These are phyloP conservation scores for Hibiscus tridactylites DNA, from an alignment of 345 rosid genomes.

Conservation along the genomic window DNA sequence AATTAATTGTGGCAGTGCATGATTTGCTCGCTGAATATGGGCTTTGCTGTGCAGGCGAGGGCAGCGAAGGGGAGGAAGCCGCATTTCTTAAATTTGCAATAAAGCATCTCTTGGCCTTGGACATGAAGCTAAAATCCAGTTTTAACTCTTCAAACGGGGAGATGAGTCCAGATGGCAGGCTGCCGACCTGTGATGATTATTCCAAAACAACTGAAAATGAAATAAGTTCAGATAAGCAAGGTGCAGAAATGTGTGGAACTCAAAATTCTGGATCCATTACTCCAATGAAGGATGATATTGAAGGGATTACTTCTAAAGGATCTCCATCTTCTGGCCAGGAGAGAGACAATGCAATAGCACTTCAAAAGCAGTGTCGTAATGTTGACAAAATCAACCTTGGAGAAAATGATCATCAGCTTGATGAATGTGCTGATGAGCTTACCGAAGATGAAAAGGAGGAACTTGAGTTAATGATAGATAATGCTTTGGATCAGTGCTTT, in stretches of 20 bases:
- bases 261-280: conserved; percentile 24
- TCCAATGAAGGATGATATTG: conserved; percentile 31
- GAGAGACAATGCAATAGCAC: conserved; percentile 19
- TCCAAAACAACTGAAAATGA: conserved; percentile 30
- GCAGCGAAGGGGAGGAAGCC: conserved; percentile 79
- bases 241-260: conserved; percentile 32
- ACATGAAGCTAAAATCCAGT: conserved; percentile 78
- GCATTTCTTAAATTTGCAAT: conserved; percentile 87
- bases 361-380: conserved; percentile 17
- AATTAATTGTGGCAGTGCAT: conserved; percentile 75
- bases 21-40: conserved; percentile 92
- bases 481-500: conserved; percentile 91
- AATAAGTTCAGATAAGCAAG: conserved; percentile 22
- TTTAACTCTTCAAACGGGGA: conserved; percentile 41
- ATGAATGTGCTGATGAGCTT: conserved; percentile 37
- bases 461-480: conserved; percentile 73
- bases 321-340: conserved; percentile 15
- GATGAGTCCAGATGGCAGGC: conserved; percentile 25
- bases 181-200: conserved; percentile 15
- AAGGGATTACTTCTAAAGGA: conserved; percentile 21
- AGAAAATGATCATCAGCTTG: conserved; percentile 29
- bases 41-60: conserved; percentile 80
- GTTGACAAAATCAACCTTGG: conserved; percentile 23
- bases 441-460: conserved; percentile 79
- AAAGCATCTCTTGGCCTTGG: conserved; percentile 86